phyloP scores from a whole-genome alignment of 139 green algal species.

The Edaphochlamys debaryana region DNA sequence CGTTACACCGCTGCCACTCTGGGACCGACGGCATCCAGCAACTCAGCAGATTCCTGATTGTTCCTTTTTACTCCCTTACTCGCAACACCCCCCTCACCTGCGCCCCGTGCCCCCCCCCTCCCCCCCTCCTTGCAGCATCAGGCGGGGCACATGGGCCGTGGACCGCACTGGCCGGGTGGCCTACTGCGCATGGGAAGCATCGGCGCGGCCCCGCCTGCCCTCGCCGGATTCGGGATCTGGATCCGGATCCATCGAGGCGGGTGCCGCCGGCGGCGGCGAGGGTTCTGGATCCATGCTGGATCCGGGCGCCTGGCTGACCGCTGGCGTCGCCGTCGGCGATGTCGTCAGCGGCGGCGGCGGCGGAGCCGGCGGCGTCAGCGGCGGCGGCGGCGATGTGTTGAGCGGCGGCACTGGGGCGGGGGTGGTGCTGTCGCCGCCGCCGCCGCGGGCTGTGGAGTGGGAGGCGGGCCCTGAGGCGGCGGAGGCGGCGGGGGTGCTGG shows the following conservation, averaged over 20 bases:
- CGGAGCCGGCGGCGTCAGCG: too few species aligned
- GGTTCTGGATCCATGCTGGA: too few species aligned
- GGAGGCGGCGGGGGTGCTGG: too few species aligned
- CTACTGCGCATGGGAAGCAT: conserved; percentile 31
- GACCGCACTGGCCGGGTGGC: background rate
- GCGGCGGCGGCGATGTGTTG: background rate
- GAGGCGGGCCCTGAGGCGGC: too few species aligned
- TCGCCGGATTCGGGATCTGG: background rate
- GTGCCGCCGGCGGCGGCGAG: background rate
- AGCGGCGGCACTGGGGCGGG: background rate
- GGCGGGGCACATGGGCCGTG: conserved; percentile 21
- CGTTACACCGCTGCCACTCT: too few species aligned
- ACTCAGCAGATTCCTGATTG: too few species aligned
- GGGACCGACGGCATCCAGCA: too few species aligned
- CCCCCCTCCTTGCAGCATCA: background rate
- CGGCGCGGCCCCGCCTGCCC: background rate
- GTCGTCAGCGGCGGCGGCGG: background rate
- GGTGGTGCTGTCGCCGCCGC: background rate
- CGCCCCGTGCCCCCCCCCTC: too few species aligned
- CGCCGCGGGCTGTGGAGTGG: background rate
- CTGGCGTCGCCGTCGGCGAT: too few species aligned
- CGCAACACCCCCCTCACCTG: too few species aligned
- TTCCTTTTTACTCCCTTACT: too few species aligned
- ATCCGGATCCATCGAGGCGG: background rate
- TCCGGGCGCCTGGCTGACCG: too few species aligned